Conservation (phyloP, 139 green algal genomes). For the Gonium pectorale region DNA sequence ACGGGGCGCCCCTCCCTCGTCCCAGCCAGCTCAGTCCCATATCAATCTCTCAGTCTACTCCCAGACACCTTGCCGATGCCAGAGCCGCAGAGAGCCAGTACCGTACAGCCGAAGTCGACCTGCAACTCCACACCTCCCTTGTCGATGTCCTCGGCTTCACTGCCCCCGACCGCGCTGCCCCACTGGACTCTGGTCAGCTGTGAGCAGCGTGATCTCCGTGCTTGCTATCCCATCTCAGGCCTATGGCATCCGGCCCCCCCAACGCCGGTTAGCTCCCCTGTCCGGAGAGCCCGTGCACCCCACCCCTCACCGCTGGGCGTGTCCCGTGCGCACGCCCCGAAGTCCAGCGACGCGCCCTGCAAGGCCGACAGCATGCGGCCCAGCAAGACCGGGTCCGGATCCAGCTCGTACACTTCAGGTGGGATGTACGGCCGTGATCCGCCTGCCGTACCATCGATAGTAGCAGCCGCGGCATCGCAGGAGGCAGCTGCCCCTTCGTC, state of each 20-base stretch:
- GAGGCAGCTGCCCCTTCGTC: neutral
- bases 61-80: no score
- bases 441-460: neutral
- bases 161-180: no score
- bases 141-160: no score
- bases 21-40: no score
- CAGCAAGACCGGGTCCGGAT: slow-evolving; percentile 43
- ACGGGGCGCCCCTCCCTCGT: neutral
- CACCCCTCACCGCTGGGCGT: slow-evolving; percentile 26
- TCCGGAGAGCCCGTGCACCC: no score
- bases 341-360: slow-evolving; percentile 55
- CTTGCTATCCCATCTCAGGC: no score
- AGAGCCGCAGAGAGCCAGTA: no score
- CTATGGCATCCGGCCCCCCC: neutral
- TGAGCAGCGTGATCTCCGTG: no score
- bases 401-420: slow-evolving; percentile 10
- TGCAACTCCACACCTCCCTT: no score
- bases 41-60: no score
- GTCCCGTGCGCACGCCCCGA: slow-evolving; percentile 53
- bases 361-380: slow-evolving; percentile 50
- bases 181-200: no score
- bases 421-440: neutral
- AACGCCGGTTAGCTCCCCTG: neutral
- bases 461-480: neutral
- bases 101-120: no score